A percentile compares a stretch with the other conserved stretches of the same genome.
Evolutionary conservation across 805 yeast species (phyloP).

Genomic region (Candida nemodendra): DNA sequence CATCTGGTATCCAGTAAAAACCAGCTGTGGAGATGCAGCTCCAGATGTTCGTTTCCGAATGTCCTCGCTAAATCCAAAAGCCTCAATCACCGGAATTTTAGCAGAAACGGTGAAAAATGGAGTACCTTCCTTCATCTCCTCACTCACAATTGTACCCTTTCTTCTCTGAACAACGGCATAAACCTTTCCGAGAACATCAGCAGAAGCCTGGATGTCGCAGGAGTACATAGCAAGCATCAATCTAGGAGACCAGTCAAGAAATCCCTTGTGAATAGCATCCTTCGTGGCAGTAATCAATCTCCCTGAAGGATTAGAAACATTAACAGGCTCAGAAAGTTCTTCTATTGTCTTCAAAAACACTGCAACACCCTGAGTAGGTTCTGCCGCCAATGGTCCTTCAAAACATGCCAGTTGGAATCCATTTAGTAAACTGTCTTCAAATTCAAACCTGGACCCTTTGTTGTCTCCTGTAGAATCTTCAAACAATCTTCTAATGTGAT

Average conservation of each 20-base stretch:
- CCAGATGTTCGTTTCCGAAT: conserved; percentile 92
- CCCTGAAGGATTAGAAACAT: conserved; percentile 57
- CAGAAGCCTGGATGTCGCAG: conserved; percentile 92
- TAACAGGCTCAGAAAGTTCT: conserved; percentile 28
- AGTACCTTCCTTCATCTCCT: conserved; percentile 97
- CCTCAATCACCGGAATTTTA: conserved; percentile 87
- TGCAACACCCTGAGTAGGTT: conserved; percentile 81
- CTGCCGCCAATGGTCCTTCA: conserved; percentile 88
- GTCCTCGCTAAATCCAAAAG: conserved; percentile 95
- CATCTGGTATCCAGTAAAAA: conserved; percentile 83
- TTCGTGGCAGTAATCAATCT: conserved; percentile 71
- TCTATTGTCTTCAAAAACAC: conserved; percentile 46
- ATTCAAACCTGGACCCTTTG: conserved; percentile 31
- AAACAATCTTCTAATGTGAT: conserved; percentile 36
- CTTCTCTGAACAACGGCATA: conserved; percentile 90
- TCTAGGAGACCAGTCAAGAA: conserved; percentile 84
- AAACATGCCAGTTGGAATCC: conserved; percentile 82
- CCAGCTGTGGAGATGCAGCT: conserved; percentile 94
- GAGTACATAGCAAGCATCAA: conserved; percentile 88
- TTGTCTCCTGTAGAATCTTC: neutral
- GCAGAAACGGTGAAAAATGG: conserved; percentile 91
- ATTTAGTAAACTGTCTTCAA: conserved; percentile 64
- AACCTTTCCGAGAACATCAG: conserved; percentile 93
- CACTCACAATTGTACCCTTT: conserved; percentile 80
- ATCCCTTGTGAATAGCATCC: conserved; percentile 66